Conservation (phyloP, 2,329 filamentous ascomycete species). For the Diaporthe sp. region DNA sequence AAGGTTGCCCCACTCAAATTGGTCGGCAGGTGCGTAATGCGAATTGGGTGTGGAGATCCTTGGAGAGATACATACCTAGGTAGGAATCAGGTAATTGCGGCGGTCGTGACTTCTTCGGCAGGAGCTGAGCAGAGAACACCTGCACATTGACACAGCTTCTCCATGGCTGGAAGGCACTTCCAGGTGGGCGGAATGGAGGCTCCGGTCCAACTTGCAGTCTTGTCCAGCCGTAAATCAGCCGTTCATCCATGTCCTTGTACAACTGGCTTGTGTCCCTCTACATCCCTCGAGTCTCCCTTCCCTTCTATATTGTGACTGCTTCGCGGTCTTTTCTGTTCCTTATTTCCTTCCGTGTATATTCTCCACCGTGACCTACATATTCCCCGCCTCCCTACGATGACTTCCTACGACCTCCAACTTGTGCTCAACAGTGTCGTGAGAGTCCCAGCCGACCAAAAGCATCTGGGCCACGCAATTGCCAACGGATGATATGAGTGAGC, state of each 20-base stretch:
- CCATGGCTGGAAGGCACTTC: neutral
- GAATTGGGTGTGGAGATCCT: neutral
- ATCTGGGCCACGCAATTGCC: slow-evolving; percentile 13
- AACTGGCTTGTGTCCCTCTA: neutral
- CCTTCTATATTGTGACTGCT: slow-evolving; percentile 18
- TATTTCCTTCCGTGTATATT: slow-evolving; percentile 5
- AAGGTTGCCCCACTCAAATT: neutral
- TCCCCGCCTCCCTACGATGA: slow-evolving; percentile 34
- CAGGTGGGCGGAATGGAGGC: neutral
- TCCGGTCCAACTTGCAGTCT: neutral
- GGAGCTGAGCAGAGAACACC: neutral
- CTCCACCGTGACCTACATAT: slow-evolving; percentile 4
- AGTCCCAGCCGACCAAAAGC: slow-evolving; percentile 24
- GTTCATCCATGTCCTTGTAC: too few relatives aligned
- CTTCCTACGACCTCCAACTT: slow-evolving; percentile 29
- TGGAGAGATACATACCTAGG: neutral
- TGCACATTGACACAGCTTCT: neutral
- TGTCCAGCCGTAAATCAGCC: neutral
- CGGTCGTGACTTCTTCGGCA: neutral
- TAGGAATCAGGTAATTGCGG: neutral
- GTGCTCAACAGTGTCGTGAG: slow-evolving; percentile 38
- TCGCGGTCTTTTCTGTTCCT: slow-evolving; percentile 3
- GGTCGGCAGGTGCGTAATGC: neutral
- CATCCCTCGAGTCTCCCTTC: neutral
- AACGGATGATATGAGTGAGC: slow-evolving; percentile 21